Evolutionary conservation across 2,329 filamentous ascomycete species (phyloP).

Genomic region (Arthrobotrys conoides): DNA sequence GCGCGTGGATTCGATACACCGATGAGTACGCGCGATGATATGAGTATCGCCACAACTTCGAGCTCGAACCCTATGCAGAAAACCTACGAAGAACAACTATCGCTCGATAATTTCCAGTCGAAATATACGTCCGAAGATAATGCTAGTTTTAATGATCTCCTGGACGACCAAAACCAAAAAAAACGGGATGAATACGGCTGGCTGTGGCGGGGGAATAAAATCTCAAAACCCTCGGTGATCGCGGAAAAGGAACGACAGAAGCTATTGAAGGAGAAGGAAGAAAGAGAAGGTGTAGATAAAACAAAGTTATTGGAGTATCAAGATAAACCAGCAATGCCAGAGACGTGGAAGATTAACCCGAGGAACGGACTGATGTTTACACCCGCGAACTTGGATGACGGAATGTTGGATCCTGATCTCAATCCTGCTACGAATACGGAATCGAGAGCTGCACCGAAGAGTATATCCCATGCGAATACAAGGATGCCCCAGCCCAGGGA

Average conservation of each 20-base stretch:
- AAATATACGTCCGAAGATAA: conserved; percentile 99
- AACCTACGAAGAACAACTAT: conserved; percentile 81
- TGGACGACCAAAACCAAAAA: conserved; percentile 91
- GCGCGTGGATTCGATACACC: conserved; percentile 82
- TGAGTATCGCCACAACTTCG: conserved; percentile 64
- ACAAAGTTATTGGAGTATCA: conserved; percentile 76
- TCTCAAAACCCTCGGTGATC: conserved; percentile 76
- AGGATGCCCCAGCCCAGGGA: conserved; percentile 74
- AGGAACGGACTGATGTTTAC: conserved; percentile 90
- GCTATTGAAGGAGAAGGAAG: conserved; percentile 76
- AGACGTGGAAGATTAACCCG: conserved; percentile 81
- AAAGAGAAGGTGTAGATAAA: conserved; percentile 73
- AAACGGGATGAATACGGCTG: conserved; percentile 87
- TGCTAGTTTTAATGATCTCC: conserved; percentile 91
- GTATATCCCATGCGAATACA: conserved; percentile 86
- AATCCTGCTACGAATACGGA: conserved; percentile 73
- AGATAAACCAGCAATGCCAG: conserved; percentile 81
- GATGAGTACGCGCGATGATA: conserved; percentile 67
- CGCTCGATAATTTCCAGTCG: conserved; percentile 85
- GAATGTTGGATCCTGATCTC: conserved; percentile 75
- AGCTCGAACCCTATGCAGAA: conserved; percentile 66
- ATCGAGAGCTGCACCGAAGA: conserved; percentile 82
- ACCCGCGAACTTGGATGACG: conserved; percentile 76
- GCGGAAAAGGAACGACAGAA: conserved; percentile 80
- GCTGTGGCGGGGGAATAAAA: conserved; percentile 89